These are phyloP conservation scores for Dryadomyces sulphureus DNA, from an alignment of 2,329 filamentous ascomycete species.

Conservation along the genomic window DNA sequence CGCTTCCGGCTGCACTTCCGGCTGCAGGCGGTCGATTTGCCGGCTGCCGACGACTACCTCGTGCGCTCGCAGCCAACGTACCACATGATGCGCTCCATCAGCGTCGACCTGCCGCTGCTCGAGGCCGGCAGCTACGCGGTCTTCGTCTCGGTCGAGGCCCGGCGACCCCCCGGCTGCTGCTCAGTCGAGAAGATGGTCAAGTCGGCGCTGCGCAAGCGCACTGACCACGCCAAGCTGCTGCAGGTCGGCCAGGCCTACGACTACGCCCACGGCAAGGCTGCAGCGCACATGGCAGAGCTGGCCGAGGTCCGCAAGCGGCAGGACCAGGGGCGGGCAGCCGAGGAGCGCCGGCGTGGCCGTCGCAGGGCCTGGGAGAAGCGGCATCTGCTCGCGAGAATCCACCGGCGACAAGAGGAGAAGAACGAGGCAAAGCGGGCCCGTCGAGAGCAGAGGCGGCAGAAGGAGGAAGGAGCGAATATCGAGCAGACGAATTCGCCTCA, in stretches of 20 bases:
- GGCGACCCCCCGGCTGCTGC: no score
- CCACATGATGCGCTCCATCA: slow-evolving; percentile 58
- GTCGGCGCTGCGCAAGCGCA: slow-evolving; percentile 40
- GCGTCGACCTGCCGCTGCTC: slow-evolving; percentile 55
- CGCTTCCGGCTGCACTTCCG: slow-evolving; percentile 37
- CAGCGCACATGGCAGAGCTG: slow-evolving; percentile 19
- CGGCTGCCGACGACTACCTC: slow-evolving; percentile 33
- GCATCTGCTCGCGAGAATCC: slow-evolving; percentile 21
- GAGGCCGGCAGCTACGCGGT: slow-evolving; percentile 63
- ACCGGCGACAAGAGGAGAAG: slow-evolving; percentile 25
- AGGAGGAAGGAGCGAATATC: slow-evolving; percentile 14
- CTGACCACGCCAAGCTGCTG: slow-evolving; percentile 66
- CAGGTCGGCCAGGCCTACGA: slow-evolving; percentile 57
- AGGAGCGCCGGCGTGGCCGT: slow-evolving; percentile 28
- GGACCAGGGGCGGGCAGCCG: slow-evolving; percentile 31
- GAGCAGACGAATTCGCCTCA: no score
- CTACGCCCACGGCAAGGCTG: slow-evolving; percentile 48
- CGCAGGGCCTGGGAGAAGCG: slow-evolving; percentile 23
- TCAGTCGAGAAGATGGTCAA: slow-evolving; percentile 53
- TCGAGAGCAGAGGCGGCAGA: slow-evolving; percentile 17
- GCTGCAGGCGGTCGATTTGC: slow-evolving; percentile 29
- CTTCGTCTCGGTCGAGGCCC: slow-evolving; percentile 58
- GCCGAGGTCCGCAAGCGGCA: slow-evolving; percentile 33
- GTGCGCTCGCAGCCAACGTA: slow-evolving; percentile 38
- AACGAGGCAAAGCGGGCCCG: slow-evolving; percentile 25